These are phyloP conservation scores for Hibiscus mutabilis DNA, from an alignment of 345 rosid species.

Conservation along the genomic window DNA sequence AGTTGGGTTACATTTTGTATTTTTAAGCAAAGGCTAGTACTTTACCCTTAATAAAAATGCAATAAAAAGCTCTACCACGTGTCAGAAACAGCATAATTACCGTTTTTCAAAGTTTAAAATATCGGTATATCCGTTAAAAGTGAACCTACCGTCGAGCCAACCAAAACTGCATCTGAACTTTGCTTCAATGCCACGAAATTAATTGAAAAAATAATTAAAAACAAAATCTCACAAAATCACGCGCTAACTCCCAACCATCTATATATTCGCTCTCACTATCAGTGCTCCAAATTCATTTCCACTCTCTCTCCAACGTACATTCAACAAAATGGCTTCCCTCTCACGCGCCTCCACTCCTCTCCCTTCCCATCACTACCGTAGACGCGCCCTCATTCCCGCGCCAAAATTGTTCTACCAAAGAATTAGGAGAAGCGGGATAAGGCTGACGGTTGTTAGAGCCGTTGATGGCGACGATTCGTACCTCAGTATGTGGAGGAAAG, in stretches of 20 bases:
- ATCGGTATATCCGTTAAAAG: slow-evolving; percentile 8
- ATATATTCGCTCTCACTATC: neutral
- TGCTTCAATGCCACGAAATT: slow-evolving; percentile 32
- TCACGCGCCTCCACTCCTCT: slow-evolving; percentile 20
- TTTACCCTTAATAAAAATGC: too few species aligned
- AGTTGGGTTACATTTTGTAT: too few species aligned
- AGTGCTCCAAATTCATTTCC: neutral
- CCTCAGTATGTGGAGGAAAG: slow-evolving; percentile 77
- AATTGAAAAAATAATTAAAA: neutral
- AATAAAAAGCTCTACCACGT: neutral
- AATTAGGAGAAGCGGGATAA: slow-evolving; percentile 5
- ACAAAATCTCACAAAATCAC: slow-evolving; percentile 10
- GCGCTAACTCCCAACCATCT: slow-evolving; percentile 18
- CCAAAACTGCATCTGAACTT: slow-evolving; percentile 16
- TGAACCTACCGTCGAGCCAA: neutral
- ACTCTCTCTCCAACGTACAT: neutral
- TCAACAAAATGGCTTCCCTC: slow-evolving; percentile 32
- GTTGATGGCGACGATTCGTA: slow-evolving; percentile 50
- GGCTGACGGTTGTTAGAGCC: slow-evolving; percentile 29
- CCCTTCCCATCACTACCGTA: neutral
- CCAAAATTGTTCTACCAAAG: slow-evolving; percentile 7
- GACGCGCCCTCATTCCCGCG: neutral
- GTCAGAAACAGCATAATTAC: neutral
- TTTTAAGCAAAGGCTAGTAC: too few species aligned
- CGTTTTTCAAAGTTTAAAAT: neutral